Percentiles rank a stretch among this genome's conserved stretches.
These are phyloP conservation scores for Candida loeiensis DNA, from an alignment of 805 yeast genomes.

Conservation along the genomic window DNA sequence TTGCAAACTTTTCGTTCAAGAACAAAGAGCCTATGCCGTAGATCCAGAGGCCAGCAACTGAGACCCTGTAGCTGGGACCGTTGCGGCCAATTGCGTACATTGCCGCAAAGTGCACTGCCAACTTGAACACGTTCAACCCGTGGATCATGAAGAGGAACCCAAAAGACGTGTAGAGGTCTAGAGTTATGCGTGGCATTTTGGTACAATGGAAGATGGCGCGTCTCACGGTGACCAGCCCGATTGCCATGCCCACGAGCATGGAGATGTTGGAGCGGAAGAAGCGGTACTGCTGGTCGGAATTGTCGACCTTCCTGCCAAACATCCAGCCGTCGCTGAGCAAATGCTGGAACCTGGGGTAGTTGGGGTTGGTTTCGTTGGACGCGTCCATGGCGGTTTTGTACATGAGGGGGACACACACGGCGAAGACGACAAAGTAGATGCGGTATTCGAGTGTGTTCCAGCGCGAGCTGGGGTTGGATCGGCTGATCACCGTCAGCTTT, in stretches of 20 bases:
- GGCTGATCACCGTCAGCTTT: conserved; percentile 27
- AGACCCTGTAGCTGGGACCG: conserved; percentile 31
- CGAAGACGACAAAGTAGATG: conserved; percentile 60
- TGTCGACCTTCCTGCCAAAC: conserved; percentile 85
- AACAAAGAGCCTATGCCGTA: conserved; percentile 80
- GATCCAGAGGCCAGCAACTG: conserved; percentile 57
- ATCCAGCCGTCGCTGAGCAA: conserved; percentile 82
- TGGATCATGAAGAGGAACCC: conserved; percentile 70
- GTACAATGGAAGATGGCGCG: conserved; percentile 20
- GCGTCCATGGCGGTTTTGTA: conserved; percentile 78
- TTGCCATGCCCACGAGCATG: conserved; percentile 52
- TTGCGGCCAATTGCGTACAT: conserved; percentile 49
- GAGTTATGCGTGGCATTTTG: conserved; percentile 43
- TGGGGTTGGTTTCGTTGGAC: conserved; percentile 68
- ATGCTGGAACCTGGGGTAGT: conserved; percentile 60
- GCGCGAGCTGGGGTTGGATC: conserved; percentile 45
- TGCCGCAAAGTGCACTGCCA: conserved; percentile 54
- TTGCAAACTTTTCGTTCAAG: conserved; percentile 65
- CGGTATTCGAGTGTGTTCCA: conserved; percentile 80
- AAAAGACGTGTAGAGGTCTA: conserved; percentile 72
- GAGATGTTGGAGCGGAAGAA: conserved; percentile 82
- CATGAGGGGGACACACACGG: conserved; percentile 77
- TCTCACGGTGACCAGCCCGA: conserved; percentile 54
- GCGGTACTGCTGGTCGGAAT: conserved; percentile 84
- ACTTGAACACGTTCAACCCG: conserved; percentile 68